phyloP scores from a whole-genome alignment of 441 rosid genomes.

The Omphalea diandra region DNA sequence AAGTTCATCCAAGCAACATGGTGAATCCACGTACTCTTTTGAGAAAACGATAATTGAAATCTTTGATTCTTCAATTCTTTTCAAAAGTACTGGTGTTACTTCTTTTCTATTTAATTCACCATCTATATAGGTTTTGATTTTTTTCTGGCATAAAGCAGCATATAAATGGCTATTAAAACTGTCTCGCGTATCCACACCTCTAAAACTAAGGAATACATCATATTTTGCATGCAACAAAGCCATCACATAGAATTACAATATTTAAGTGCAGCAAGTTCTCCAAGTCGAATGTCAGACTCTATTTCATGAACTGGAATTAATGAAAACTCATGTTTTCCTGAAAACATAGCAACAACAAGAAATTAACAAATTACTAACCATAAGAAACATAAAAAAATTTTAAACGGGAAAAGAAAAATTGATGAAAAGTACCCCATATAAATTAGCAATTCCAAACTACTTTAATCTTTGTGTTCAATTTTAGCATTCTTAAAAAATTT shows the following conservation, averaged over 20 bases:
- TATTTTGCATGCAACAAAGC: background rate
- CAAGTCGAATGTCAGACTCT: background rate
- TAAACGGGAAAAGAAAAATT: background rate
- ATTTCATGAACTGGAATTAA: background rate
- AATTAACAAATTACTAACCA: too few relatives aligned
- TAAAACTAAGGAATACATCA: background rate
- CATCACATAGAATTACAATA: background rate
- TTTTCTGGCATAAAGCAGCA: background rate
- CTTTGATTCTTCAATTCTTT: conserved; percentile 6
- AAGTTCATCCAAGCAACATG: conserved; percentile 2
- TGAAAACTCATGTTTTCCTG: background rate
- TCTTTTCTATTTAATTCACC: background rate
- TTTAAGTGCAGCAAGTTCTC: background rate
- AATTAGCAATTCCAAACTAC: too few relatives aligned
- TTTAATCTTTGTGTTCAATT: too few relatives aligned
- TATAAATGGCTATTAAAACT: background rate
- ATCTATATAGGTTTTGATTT: background rate
- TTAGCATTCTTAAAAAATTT: too few relatives aligned
- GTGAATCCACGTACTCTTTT: background rate
- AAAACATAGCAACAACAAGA: background rate
- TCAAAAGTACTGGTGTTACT: background rate
- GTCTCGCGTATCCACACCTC: background rate
- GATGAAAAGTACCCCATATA: background rate
- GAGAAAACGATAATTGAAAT: background rate
- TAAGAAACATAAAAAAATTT: too few relatives aligned